phyloP scores from a whole-genome alignment of 1,139 yeast genomes.

The Sugiyamaella pinicola region DNA sequence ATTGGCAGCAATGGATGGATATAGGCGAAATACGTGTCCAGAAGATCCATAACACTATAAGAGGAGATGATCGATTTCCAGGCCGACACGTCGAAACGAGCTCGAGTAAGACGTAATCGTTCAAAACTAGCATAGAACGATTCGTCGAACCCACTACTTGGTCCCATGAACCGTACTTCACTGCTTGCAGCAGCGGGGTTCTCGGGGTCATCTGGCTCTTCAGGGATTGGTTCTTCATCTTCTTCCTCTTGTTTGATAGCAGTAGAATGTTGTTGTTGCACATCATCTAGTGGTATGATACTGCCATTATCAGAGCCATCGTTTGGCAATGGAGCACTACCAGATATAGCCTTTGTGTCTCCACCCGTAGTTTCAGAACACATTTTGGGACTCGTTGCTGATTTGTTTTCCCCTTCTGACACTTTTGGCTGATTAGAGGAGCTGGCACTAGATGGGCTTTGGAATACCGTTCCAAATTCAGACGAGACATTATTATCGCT shows the following conservation, averaged over 20 bases:
- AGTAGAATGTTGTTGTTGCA: not conserved
- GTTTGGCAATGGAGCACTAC: not conserved
- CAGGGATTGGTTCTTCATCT: constrained; percentile 8
- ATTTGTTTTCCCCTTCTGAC: not conserved
- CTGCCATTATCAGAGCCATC: not conserved
- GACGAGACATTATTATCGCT: constrained; percentile 7
- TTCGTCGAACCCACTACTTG: constrained; percentile 29
- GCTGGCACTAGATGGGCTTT: not conserved
- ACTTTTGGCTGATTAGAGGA: not conserved
- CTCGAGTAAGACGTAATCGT: constrained; percentile 24
- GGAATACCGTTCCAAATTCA: not conserved
- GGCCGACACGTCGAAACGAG: constrained; percentile 24
- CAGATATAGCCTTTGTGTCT: not conserved
- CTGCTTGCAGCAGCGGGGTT: constrained; percentile 20
- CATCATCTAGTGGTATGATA: not conserved
- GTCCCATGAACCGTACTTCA: constrained; percentile 25
- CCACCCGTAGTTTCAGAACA: not conserved
- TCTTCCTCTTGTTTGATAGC: not conserved
- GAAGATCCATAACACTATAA: constrained; percentile 23
- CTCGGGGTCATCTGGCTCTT: constrained; percentile 4
- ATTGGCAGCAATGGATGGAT: constrained; percentile 28
- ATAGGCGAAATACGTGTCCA: constrained; percentile 28
- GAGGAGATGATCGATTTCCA: constrained; percentile 26
- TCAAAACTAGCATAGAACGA: constrained; percentile 26
- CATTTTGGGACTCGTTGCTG: not conserved